These are phyloP conservation scores for Cantharellus cinnabarinus DNA, from an alignment of 768 basidiomycete genomes.

Conservation along the genomic window DNA sequence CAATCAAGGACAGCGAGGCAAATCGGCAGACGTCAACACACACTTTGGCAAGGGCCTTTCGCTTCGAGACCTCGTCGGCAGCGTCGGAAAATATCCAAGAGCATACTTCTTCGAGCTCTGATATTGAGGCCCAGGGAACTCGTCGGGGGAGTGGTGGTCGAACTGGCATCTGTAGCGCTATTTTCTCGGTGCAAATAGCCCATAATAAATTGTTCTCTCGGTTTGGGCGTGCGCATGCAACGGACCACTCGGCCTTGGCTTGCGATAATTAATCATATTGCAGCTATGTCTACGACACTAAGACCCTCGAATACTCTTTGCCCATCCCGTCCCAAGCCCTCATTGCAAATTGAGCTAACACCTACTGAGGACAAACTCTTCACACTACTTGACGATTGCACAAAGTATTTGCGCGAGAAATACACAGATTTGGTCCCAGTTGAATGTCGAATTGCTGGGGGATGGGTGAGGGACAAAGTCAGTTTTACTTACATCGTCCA, in stretches of 20 bases:
- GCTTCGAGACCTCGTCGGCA: conserved; percentile 33
- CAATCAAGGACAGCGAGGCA: background rate
- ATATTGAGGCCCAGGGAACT: conserved; percentile 52
- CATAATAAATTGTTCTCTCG: too few species aligned
- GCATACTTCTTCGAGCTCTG: conserved; percentile 58
- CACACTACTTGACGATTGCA: conserved; percentile 61
- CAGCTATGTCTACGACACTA: too few species aligned
- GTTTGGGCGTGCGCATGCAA: too few species aligned
- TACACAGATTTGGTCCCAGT: conserved; percentile 29
- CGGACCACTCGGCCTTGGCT: too few species aligned
- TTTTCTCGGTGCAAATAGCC: too few species aligned
- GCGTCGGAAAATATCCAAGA: conserved; percentile 55
- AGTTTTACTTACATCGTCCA: conserved; percentile 9
- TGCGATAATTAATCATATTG: too few species aligned
- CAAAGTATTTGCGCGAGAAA: conserved; percentile 30
- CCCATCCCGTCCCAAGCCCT: background rate
- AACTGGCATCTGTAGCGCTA: too few species aligned
- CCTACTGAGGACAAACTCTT: conserved; percentile 43
- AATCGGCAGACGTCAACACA: conserved; percentile 11
- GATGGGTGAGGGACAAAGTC: conserved; percentile 98
- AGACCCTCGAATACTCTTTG: background rate
- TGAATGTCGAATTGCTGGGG: conserved; percentile 79
- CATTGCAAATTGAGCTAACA: background rate
- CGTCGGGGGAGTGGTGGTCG: conserved; percentile 37
- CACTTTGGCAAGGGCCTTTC: conserved; percentile 43